Evolutionary conservation across 2,329 filamentous ascomycete genomes (phyloP).

Genomic region (Elsinoe ampelina): DNA sequence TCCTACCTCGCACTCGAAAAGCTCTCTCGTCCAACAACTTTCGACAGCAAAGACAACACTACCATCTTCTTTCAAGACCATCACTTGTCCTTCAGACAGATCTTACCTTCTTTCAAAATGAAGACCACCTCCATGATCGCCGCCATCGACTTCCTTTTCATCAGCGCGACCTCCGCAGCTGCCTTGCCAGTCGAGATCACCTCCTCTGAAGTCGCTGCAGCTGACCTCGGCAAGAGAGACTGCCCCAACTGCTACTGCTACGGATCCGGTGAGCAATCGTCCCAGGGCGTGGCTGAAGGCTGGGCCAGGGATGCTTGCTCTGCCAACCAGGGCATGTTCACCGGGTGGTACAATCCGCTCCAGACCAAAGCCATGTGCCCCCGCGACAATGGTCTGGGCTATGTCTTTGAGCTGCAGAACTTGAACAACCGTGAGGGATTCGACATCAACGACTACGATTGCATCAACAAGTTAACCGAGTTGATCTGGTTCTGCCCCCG

Average conservation of each 20-base stretch:
- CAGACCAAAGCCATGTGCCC: conserved; percentile 18
- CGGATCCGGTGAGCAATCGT: neutral
- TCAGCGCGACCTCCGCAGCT: too few relatives aligned
- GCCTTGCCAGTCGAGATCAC: too few relatives aligned
- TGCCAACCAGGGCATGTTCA: conserved; percentile 17
- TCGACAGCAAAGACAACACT: too few relatives aligned
- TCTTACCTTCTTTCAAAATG: too few relatives aligned
- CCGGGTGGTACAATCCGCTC: conserved; percentile 15
- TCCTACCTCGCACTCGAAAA: too few relatives aligned
- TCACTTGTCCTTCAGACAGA: too few relatives aligned
- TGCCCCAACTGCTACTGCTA: neutral
- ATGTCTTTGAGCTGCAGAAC: conserved; percentile 17
- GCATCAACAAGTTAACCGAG: conserved; percentile 15
- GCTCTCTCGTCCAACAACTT: too few relatives aligned
- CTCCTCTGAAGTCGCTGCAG: neutral
- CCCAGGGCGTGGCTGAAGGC: neutral
- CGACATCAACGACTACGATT: conserved; percentile 16
- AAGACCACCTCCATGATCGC: too few relatives aligned
- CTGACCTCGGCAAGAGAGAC: neutral
- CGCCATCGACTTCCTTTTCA: too few relatives aligned
- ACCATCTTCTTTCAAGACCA: too few relatives aligned
- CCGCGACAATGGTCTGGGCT: conserved; percentile 10
- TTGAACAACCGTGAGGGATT: conserved; percentile 14
- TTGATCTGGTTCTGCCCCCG: conserved; percentile 14
- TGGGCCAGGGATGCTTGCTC: conserved; percentile 13